These are phyloP conservation scores for Stenogyne calaminthoides DNA, from an alignment of 305 asterid species.

Conservation along the genomic window DNA sequence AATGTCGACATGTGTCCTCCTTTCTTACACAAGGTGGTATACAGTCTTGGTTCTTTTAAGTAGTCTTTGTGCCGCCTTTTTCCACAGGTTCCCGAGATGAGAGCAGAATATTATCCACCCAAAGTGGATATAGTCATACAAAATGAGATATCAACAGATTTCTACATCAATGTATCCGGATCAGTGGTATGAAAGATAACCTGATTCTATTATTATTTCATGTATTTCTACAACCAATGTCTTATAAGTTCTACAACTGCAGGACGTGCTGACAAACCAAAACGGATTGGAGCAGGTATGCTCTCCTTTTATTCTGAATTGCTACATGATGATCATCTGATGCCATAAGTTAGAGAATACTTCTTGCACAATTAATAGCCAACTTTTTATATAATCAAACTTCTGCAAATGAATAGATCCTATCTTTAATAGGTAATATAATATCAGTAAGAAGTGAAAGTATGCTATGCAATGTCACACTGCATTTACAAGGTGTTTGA, in stretches of 20 bases:
- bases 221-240: slow-evolving; percentile 26
- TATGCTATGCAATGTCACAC: slow-evolving; percentile 12
- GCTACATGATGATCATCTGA: slow-evolving; percentile 5
- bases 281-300: slow-evolving; percentile 79
- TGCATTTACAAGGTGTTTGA: slow-evolving; percentile 12
- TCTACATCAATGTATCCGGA: slow-evolving; percentile 86
- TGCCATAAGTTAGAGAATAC: background rate
- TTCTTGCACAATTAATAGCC: background rate
- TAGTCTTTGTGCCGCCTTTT: slow-evolving; percentile 1
- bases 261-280: slow-evolving; percentile 70
- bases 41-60: background rate
- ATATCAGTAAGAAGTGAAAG: background rate
- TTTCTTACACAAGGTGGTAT: background rate
- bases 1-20: background rate
- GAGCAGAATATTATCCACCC: slow-evolving; percentile 94
- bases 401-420: background rate
- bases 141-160: slow-evolving; percentile 92
- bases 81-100: slow-evolving; percentile 87
- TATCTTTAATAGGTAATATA: background rate
- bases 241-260: slow-evolving; percentile 47
- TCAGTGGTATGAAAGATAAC: slow-evolving; percentile 63
- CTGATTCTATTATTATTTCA: slow-evolving; percentile 12
- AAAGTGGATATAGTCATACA: slow-evolving; percentile 87
- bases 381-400: background rate
- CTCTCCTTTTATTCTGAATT: background rate